Percentiles rank a stretch among this genome's conserved stretches.
These are phyloP conservation scores for Bipolaris oryzae DNA, from an alignment of 2,329 filamentous ascomycete species.

Conservation along the genomic window DNA sequence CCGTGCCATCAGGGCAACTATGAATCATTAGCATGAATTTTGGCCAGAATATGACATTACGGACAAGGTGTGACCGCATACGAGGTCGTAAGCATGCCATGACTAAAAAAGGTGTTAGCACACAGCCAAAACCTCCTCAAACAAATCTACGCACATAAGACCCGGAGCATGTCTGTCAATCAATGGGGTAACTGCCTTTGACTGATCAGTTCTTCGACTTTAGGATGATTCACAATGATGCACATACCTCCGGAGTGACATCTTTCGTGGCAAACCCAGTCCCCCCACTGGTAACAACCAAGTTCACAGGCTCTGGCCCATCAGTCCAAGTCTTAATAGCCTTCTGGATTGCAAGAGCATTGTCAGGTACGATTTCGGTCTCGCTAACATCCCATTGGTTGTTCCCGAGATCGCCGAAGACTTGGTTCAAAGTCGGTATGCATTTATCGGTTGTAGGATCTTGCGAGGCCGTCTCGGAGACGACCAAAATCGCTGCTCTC, in stretches of 20 bases:
- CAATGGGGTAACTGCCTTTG: conserved; percentile 75
- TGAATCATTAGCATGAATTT: conserved; percentile 24
- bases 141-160: conserved; percentile 65
- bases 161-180: conserved; percentile 87
- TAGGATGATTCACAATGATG: not conserved
- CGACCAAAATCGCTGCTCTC: conserved; percentile 77
- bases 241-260: conserved; percentile 80
- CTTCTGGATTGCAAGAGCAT: conserved; percentile 73
- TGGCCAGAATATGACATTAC: conserved; percentile 43
- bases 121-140: not conserved
- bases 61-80: conserved; percentile 86
- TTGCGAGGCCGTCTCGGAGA: conserved; percentile 86
- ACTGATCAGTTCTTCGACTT: conserved; percentile 7
- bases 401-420: conserved; percentile 70
- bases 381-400: conserved; percentile 73
- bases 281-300: conserved; percentile 88
- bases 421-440: conserved; percentile 67
- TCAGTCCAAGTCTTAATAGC: conserved; percentile 77
- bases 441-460: conserved; percentile 81
- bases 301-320: conserved; percentile 64
- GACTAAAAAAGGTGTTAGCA: conserved; percentile 53
- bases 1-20: conserved; percentile 95
- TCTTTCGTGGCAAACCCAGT: conserved; percentile 90
- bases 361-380: conserved; percentile 80
- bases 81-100: conserved; percentile 89